Percentiles rank a stretch among this genome's conserved stretches.
Evolutionary conservation across 2,329 filamentous ascomycete genomes (phyloP).

Genomic region (Trichoderma guizhouense): DNA sequence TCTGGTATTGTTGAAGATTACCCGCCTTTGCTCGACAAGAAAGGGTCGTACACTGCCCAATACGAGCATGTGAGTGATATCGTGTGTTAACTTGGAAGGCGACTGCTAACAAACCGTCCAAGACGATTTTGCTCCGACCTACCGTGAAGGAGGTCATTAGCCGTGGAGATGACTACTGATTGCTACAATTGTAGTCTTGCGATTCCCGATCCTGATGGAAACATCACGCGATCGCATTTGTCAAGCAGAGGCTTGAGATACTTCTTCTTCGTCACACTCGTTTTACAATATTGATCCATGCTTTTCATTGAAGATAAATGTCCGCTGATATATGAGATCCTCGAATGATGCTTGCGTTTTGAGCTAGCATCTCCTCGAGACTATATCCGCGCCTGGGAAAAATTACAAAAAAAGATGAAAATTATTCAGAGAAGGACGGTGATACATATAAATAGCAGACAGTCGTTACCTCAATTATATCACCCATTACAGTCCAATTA

Average conservation of each 20-base stretch:
- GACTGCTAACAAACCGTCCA: neutral
- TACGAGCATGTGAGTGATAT: conserved; percentile 72
- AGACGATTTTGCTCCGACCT: conserved; percentile 68
- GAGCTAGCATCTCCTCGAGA: neutral
- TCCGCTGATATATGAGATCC: neutral
- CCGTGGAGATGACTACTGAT: conserved; percentile 71
- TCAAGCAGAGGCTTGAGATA: neutral
- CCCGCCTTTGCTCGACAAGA: conserved; percentile 77
- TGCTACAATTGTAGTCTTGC: neutral
- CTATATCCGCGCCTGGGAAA: neutral
- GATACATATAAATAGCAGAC: neutral
- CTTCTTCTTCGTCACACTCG: neutral
- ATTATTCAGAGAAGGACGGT: neutral
- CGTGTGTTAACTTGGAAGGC: neutral
- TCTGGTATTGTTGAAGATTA: conserved; percentile 80
- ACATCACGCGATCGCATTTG: neutral
- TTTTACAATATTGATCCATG: neutral
- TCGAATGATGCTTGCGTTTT: neutral
- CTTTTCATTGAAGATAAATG: neutral
- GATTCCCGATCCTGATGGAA: neutral
- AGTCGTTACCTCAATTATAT: neutral
- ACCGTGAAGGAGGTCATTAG: conserved; percentile 78
- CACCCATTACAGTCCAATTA: neutral
- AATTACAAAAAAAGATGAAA: neutral
- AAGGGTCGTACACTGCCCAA: conserved; percentile 84